Evolutionary conservation across 2,329 filamentous ascomycete species (phyloP).

Genomic region (Fusarium tricinctum): DNA sequence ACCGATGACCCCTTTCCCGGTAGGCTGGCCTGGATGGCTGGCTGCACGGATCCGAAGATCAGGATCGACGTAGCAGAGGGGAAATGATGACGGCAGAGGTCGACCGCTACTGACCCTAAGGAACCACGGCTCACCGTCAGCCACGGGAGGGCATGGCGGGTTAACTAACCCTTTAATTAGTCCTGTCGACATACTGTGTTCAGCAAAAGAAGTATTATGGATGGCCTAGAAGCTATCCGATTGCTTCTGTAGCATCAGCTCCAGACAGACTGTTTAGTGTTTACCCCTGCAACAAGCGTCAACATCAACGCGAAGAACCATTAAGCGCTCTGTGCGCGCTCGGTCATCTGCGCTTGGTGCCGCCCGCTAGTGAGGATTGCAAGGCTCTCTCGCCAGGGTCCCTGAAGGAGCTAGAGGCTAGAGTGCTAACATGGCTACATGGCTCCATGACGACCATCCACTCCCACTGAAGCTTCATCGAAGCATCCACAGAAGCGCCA

Average conservation of each 20-base stretch:
- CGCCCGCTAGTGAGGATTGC: constrained; percentile 41
- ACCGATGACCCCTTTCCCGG: constrained; percentile 44
- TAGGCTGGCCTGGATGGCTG: constrained; percentile 38
- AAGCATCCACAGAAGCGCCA: constrained; percentile 45
- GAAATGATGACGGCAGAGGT: constrained; percentile 45
- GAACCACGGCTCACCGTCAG: constrained; percentile 39
- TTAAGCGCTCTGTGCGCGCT: constrained; percentile 48
- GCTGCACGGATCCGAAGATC: constrained; percentile 49
- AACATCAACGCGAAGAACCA: constrained; percentile 33
- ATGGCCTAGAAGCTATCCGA: constrained; percentile 36
- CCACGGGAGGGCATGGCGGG: constrained; percentile 6
- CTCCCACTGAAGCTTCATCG: constrained; percentile 44
- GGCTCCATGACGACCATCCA: constrained; percentile 39
- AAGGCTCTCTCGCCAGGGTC: constrained; percentile 38
- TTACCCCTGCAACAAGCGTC: constrained; percentile 14
- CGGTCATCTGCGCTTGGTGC: constrained; percentile 52
- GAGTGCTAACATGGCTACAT: constrained; percentile 24
- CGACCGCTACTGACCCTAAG: constrained; percentile 31
- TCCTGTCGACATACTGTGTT: constrained; percentile 5
- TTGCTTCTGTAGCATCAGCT: constrained; percentile 37
- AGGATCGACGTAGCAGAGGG: constrained; percentile 47
- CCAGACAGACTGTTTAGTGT: constrained; percentile 18
- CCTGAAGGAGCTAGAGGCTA: constrained; percentile 32
- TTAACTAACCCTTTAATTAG: constrained; percentile 18
- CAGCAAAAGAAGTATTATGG: constrained; percentile 20